These are phyloP conservation scores for Cucumis hystrix DNA, from an alignment of 306 rosid species.

Conservation along the genomic window DNA sequence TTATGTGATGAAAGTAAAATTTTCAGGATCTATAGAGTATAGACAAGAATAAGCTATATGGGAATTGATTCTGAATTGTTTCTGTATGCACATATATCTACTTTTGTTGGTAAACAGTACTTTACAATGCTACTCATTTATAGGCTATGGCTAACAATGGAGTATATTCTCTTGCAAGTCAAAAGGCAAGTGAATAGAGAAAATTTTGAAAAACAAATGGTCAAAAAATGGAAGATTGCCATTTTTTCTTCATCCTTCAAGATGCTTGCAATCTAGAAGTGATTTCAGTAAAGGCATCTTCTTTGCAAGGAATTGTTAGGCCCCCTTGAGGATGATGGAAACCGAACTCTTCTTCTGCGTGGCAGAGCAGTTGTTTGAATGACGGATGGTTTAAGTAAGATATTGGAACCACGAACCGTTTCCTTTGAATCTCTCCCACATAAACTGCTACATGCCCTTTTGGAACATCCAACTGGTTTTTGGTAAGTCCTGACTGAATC, in stretches of 20 bases:
- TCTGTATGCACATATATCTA: neutral
- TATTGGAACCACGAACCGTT: constrained; percentile 5
- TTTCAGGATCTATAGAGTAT: neutral
- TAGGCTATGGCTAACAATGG: neutral
- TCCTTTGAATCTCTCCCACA: neutral
- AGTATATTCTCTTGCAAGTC: neutral
- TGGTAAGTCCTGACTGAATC: neutral
- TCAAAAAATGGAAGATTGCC: neutral
- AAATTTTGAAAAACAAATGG: neutral
- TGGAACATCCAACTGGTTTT: neutral
- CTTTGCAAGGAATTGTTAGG: constrained; percentile 31
- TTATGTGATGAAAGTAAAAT: neutral
- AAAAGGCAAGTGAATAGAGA: neutral
- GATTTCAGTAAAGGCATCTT: constrained; percentile 21
- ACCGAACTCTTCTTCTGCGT: constrained; percentile 33
- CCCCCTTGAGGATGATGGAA: constrained; percentile 33
- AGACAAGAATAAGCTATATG: neutral
- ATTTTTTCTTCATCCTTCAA: neutral
- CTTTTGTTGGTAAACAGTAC: neutral
- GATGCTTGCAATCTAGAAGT: constrained; percentile 7
- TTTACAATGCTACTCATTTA: neutral
- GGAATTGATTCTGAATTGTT: neutral
- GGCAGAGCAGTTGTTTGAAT: constrained; percentile 5
- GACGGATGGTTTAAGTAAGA: constrained; percentile 18
- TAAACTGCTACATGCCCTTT: constrained; percentile 6